phyloP scores from a whole-genome alignment of 805 yeast species.

The Yamadazyma scolyti region DNA sequence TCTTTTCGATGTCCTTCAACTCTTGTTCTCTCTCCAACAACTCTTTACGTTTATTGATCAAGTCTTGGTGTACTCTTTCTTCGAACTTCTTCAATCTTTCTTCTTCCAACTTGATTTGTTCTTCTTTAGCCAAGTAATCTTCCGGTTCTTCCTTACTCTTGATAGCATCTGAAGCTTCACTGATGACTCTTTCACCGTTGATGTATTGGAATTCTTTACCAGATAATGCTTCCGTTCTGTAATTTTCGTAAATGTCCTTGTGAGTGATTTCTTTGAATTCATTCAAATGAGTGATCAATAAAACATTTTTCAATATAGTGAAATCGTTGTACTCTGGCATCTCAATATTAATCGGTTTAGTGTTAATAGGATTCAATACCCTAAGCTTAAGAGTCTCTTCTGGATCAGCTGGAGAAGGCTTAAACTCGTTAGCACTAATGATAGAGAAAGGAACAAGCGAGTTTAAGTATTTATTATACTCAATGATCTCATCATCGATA shows the following conservation, averaged over 20 bases:
- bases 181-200: conserved; percentile 11
- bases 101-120: conserved; percentile 84
- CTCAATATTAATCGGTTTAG: conserved; percentile 57
- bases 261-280: conserved; percentile 89
- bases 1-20: conserved; percentile 73
- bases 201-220: conserved; percentile 49
- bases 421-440: conserved; percentile 65
- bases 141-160: conserved; percentile 13
- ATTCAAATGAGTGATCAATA: conserved; percentile 78
- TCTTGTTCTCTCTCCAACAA: conserved; percentile 81
- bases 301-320: conserved; percentile 70
- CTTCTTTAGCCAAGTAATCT: conserved; percentile 66
- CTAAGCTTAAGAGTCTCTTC: conserved; percentile 51
- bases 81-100: conserved; percentile 84
- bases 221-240: conserved; percentile 82
- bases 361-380: conserved; percentile 43
- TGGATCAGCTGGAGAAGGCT: conserved; percentile 34
- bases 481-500: conserved; percentile 60
- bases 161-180: conserved; percentile 2
- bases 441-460: conserved; percentile 64
- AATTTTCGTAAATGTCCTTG: conserved; percentile 81
- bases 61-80: conserved; percentile 84
- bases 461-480: conserved; percentile 62
- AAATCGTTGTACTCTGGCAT: conserved; percentile 78
- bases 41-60: conserved; percentile 76